Evolutionary conservation across 169 alveolate species (phyloP), one percentile per base, ranked within the genome.

Genomic region (Plasmodium vinckei): DNA sequence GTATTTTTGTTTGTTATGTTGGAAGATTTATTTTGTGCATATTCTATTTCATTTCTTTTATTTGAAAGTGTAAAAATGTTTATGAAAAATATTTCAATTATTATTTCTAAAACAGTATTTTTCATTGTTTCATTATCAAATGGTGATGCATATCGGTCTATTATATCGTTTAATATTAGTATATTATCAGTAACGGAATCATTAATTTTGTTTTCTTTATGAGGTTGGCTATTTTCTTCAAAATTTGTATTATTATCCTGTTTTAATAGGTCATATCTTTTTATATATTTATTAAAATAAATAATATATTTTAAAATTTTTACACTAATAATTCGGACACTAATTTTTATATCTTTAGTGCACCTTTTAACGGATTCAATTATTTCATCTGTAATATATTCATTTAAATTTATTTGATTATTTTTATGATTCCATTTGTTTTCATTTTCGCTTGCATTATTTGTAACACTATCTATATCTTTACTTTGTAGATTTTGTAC

Each of bases 281-380:
- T 68, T 17, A 64, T 73, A 53, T 86, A 86, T 19, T 69, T 65
- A 15, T 86, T 86, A 68, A 86, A 70, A 70, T 86, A 86, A 19
- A 86, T 33, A 47, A 86, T 59, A 47, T 86, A 86, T 60, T 86
- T 86, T 60, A 86, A 70, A 25, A 86, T 86, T 61, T 86, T 86
- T 1, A 86, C 91, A 21, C 87, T 71, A 13, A 70, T 72, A 33
- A 70, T 60, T 60, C 91, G 23, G 12, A 86, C 84, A 33, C 87
- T 65, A n/a, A 71, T 49, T 70, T 86, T 86, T 23, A 86, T 71
- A 51, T 86, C 91, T 56, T 86, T 86, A n/a, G 91, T 69, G 53
- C 87, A 70, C 13, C 91, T 46, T 56, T 54, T 68, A 23, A 86
- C 60, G 17, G 91, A 56, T n/a, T 86, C 86, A 39, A 86, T 47